Evolutionary conservation across 2,329 filamentous ascomycete genomes (phyloP), one percentile per base, ranked within the genome.

Genomic region (Endoconidiophora laricicola): DNA sequence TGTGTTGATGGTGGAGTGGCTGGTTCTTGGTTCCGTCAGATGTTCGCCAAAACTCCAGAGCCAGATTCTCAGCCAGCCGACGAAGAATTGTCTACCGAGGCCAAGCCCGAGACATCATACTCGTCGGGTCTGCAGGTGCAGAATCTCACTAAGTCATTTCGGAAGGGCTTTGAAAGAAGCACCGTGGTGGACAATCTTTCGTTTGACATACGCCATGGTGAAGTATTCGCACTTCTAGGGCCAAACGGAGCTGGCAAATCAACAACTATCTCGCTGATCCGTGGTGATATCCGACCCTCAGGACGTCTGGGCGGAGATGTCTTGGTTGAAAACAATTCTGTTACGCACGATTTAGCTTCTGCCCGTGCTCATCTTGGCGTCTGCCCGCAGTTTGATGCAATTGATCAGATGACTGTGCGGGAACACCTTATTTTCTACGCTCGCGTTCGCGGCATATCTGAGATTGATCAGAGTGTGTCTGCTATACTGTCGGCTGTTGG

Each of bases 191-290:
- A 94, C 57, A 84, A 94, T 58, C 76, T 93, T 40, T 85, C 82
- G 0, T 94, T 95, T 58, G 81, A 82, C 16, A 81, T 95, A 29
- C 74, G 76, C 14, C 78, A 76, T 45, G 82, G 84, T 46, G 83
- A 94, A 61, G 83, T 94, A 1, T 94, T 94, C 64, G 87, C 87
- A 0, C 72, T 95, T 0, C 73, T 96, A 1, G 88, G 88, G 0
- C 87, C 88, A 14, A 94, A 94, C 60, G 87, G 88, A 22, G 90
- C 88, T 1, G 88, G 88, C 52, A 95, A 95, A 59, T 86, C 81
- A 0, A 94, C 87, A 0, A 93, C 83, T 0, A 94, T 95, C 57
- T 86, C 81, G 1, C 69, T 94, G 41, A 86, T 96, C 56, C 78
- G 88, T 54, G 90, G 90, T n/a, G 88, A 95, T 58, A 73, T 90